phyloP scores from a whole-genome alignment of 441 rosid species.

The Metrosideros polymorpha region DNA sequence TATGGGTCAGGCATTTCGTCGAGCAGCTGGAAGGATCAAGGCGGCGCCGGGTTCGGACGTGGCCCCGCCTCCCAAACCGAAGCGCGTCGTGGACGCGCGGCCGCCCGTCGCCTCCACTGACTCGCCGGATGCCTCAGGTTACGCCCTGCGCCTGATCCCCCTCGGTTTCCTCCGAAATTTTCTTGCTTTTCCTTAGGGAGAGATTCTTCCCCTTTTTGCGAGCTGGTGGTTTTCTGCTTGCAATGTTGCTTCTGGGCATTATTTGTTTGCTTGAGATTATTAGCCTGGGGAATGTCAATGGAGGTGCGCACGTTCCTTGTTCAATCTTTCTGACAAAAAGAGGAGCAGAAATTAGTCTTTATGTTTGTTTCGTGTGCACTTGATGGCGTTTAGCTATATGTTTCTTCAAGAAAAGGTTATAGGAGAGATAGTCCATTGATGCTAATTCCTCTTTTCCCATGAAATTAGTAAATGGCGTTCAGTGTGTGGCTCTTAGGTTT shows the following conservation, averaged over 20 bases:
- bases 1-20: constrained; percentile 84
- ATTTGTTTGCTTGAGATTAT: neutral
- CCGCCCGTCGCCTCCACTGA: constrained; percentile 14
- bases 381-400: neutral
- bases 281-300: neutral
- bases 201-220: neutral
- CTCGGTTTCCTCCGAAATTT: constrained; percentile 8
- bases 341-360: neutral
- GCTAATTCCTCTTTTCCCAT: neutral
- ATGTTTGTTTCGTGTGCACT: neutral
- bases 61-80: constrained; percentile 23
- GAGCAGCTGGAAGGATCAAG: constrained; percentile 48
- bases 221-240: neutral
- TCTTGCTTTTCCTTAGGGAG: neutral
- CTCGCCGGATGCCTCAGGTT: constrained; percentile 4
- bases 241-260: neutral
- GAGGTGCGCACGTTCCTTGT: neutral
- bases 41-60: constrained; percentile 11
- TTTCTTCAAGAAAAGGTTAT: neutral
- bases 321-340: neutral
- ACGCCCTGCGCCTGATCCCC: constrained; percentile 9
- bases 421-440: neutral
- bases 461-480: neutral
- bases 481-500: neutral
- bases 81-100: constrained; percentile 17